Base-by-base conservation (phyloP, 306 rosid species). In the Prunus fruticosa region DNA sequence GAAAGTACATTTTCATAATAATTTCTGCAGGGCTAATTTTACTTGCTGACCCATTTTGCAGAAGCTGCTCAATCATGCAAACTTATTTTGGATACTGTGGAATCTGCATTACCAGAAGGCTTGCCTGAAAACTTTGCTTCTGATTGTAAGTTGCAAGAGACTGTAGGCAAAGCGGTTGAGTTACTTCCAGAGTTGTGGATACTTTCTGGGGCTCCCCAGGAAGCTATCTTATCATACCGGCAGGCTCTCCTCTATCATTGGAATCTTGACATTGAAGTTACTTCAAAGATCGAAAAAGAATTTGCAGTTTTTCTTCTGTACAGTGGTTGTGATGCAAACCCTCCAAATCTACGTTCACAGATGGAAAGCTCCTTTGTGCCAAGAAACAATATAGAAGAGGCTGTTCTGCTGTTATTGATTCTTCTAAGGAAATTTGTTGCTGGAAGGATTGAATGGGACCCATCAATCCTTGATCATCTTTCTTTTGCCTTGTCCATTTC, bases 41-140 rank as follows among this genome's bases (percentile, higher is more conserved):
- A 32, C 28, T 62, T 51, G 52, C 56, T 80, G 67, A 52, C 54
- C 53, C 16, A 45, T 84, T 68, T 85, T 84, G 80, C 90, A 94
- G 98, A 90, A 67, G 94, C 98, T 78, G 97, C 97, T 76, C 84
- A 81, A 58, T 89, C 98, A 10, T 91, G 98, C 89, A 91, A 89
- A 71, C 72, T 84, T 51, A 85, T 94, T 84, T 75, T 90, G 81
- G 97, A 91, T 84, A 91, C 94, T 8, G 82, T 91, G 66, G 96
- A 94, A 77, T 86, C 97, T 56, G 88, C 97, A 71, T 81, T 94
- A 71, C 98, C 97, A 12, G 98, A 88, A 50, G 96, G 98, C 30
- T 86, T 88, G 84, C 89, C 90, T 8, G 88, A 84, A 81, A 86
- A 67, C 85, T 85, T 90, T 72, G 85, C 78, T 38, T 80, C 82